These are phyloP conservation scores for Skeletonema marinoi DNA, from an alignment of 108 stramenopile genomes.

Conservation along the genomic window DNA sequence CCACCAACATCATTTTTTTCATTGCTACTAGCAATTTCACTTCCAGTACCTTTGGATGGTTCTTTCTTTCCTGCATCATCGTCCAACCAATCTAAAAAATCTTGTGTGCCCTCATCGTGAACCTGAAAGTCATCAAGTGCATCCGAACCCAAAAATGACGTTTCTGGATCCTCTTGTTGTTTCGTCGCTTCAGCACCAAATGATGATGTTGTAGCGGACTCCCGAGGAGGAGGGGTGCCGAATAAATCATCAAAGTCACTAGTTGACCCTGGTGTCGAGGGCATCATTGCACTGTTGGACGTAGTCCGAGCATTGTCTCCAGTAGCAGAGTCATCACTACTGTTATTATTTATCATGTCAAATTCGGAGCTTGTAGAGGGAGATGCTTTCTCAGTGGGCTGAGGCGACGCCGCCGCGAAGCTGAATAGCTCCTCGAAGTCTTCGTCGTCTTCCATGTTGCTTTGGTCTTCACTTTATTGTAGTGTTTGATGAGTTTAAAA, in stretches of 20 bases:
- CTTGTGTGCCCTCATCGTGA: slow-evolving; percentile 65
- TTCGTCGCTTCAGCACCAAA: slow-evolving; percentile 3
- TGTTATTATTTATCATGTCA: not conserved
- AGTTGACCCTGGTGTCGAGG: not conserved
- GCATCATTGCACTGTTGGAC: not conserved
- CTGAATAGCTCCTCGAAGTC: slow-evolving; percentile 50
- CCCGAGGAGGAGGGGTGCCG: slow-evolving; percentile 30
- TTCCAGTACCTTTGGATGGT: not conserved
- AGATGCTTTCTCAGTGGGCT: not conserved
- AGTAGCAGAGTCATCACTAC: not conserved
- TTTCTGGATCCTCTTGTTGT: not conserved
- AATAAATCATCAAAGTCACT: slow-evolving; percentile 49
- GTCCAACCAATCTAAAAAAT: slow-evolving; percentile 83
- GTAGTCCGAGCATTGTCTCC: not conserved
- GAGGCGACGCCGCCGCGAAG: slow-evolving; percentile 28
- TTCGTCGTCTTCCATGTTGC: slow-evolving; percentile 37
- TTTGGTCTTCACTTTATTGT: no score
- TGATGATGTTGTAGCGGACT: slow-evolving; percentile 4
- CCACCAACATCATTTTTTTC: slow-evolving; percentile 2
- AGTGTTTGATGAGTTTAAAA: not conserved
- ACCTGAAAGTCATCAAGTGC: slow-evolving; percentile 47
- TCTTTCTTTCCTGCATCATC: slow-evolving; percentile 50
- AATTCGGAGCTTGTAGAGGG: not conserved
- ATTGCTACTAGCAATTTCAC: not conserved
- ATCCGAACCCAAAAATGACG: not conserved